Conservation (phyloP, 208 protist genomes). For the Sergeia podlipaevii region DNA sequence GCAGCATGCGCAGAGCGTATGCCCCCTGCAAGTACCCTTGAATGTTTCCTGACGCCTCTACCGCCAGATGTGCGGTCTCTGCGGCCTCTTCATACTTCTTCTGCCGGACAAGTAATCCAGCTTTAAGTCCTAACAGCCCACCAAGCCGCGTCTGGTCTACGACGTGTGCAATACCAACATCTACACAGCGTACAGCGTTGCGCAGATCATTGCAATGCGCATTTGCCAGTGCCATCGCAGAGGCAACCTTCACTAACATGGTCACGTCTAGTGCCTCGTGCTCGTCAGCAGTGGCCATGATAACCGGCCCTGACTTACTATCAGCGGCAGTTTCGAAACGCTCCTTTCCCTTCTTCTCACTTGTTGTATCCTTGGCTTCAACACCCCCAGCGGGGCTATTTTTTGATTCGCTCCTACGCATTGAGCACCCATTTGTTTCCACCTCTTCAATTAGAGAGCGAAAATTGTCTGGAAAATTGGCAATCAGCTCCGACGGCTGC, state of each 20-base stretch:
- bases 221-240: slow-evolving; percentile 82
- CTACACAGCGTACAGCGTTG: slow-evolving; percentile 71
- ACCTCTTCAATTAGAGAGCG: slow-evolving; percentile 74
- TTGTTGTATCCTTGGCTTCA: not conserved
- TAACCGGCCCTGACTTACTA: slow-evolving; percentile 13
- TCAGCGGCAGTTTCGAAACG: too few relatives aligned
- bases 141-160: slow-evolving; percentile 56
- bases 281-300: slow-evolving; percentile 52
- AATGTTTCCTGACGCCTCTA: slow-evolving; percentile 63
- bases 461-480: slow-evolving; percentile 80
- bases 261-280: slow-evolving; percentile 78
- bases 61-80: slow-evolving; percentile 47
- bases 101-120: slow-evolving; percentile 65
- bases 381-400: not conserved
- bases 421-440: slow-evolving; percentile 69
- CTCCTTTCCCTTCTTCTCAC: not conserved
- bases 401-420: not conserved
- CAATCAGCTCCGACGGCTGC: slow-evolving; percentile 68
- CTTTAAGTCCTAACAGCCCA: slow-evolving; percentile 80
- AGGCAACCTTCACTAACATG: slow-evolving; percentile 70
- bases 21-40: slow-evolving; percentile 84
- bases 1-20: slow-evolving; percentile 58
- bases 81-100: slow-evolving; percentile 68
- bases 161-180: slow-evolving; percentile 61
- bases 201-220: slow-evolving; percentile 69